phyloP scores from a whole-genome alignment of 805 yeast species.

The Suhomyces faveliae region DNA sequence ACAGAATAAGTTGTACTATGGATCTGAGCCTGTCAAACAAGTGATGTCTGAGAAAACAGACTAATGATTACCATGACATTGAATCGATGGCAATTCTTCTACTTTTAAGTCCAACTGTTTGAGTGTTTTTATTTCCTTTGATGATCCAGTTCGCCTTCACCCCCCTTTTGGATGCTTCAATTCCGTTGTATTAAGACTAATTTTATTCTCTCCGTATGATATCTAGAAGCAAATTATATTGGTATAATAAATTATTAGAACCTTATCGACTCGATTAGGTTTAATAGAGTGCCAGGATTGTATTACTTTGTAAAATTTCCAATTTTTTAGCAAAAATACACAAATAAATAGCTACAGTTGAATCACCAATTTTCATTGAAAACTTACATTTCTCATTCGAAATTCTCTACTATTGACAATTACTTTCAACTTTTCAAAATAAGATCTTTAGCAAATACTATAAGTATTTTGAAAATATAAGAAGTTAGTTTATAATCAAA shows the following conservation, averaged over 20 bases:
- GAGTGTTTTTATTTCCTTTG: too few relatives aligned
- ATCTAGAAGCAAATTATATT: background rate
- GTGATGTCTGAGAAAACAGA: conserved; percentile 48
- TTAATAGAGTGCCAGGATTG: background rate
- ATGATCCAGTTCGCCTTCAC: background rate
- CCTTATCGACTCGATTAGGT: background rate
- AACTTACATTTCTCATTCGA: too few relatives aligned
- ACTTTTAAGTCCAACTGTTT: background rate
- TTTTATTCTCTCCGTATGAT: background rate
- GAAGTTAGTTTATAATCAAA: too few relatives aligned
- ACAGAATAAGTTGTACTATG: conserved; percentile 85
- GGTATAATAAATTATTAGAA: background rate
- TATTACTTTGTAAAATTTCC: background rate
- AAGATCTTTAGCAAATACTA: too few relatives aligned
- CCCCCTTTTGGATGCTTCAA: background rate
- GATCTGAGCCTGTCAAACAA: conserved; percentile 91
- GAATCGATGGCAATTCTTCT: background rate
- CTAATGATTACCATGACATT: conserved; percentile 7
- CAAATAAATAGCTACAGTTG: too few relatives aligned
- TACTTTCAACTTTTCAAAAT: too few relatives aligned
- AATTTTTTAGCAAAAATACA: background rate
- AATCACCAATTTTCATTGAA: too few relatives aligned
- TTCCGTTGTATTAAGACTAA: background rate
- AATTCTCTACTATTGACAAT: too few relatives aligned
- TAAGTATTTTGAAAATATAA: too few relatives aligned